Percentiles rank a stretch among this genome's conserved stretches.
These are phyloP conservation scores for Pseudohyphozyma bogoriensis DNA, from an alignment of 768 basidiomycete species.

Conservation along the genomic window DNA sequence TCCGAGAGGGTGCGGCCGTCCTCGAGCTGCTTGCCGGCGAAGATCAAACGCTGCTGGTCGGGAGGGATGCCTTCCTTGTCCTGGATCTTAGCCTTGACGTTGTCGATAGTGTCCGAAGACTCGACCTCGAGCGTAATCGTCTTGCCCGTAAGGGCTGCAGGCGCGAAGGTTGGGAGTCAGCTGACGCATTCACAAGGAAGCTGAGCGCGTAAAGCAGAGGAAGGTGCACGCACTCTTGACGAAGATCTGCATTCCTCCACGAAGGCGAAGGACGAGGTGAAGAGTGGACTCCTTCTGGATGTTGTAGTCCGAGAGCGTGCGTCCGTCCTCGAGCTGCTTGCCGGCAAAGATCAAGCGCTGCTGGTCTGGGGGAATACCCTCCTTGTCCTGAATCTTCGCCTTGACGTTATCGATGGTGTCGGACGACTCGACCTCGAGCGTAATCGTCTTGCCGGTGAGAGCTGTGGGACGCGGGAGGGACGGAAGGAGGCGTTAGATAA, in stretches of 20 bases:
- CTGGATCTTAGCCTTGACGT: slow-evolving; percentile 57
- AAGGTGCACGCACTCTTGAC: slow-evolving; percentile 41
- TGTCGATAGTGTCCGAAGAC: slow-evolving; percentile 85
- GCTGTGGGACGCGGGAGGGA: background rate
- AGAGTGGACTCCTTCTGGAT: slow-evolving; percentile 79
- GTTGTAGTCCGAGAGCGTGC: slow-evolving; percentile 83
- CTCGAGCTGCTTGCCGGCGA: slow-evolving; percentile 85
- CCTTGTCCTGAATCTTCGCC: slow-evolving; percentile 84
- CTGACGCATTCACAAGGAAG: slow-evolving; percentile 46
- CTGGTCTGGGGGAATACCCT: slow-evolving; percentile 84
- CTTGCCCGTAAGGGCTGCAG: slow-evolving; percentile 87
- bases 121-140: slow-evolving; percentile 94
- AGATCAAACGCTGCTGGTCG: slow-evolving; percentile 81
- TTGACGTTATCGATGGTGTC: slow-evolving; percentile 91
- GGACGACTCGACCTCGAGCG: slow-evolving; percentile 83
- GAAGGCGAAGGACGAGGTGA: slow-evolving; percentile 83
- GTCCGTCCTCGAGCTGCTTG: slow-evolving; percentile 82
- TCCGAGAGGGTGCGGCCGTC: slow-evolving; percentile 87
- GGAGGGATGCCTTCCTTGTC: slow-evolving; percentile 92
- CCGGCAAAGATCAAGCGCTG: slow-evolving; percentile 85
- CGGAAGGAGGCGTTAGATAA: background rate
- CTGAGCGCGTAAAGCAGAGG: slow-evolving; percentile 51
- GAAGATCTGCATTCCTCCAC: slow-evolving; percentile 85
- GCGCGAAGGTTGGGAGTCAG: slow-evolving; percentile 47
- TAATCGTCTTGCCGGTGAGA: slow-evolving; percentile 88